phyloP scores from a whole-genome alignment of 768 basidiomycete genomes.

The Cyclocybe cylindracea region DNA sequence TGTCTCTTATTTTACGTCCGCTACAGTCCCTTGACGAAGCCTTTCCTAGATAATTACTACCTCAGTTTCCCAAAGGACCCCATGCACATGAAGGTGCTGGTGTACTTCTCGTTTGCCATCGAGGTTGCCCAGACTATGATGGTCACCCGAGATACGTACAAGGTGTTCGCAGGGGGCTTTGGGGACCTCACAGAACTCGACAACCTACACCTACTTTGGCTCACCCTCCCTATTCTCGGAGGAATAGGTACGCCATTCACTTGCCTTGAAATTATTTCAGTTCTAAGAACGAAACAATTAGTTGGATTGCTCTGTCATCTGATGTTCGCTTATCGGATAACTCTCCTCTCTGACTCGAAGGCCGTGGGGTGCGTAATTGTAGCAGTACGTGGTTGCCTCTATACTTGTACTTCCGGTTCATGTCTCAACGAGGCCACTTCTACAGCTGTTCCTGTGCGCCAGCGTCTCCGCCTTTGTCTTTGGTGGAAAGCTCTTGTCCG shows the following conservation, averaged over 20 bases:
- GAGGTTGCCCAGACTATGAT: constrained; percentile 31
- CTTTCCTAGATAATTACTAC: constrained; percentile 29
- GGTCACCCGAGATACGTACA: constrained; percentile 25
- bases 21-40: neutral
- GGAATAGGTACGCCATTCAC: constrained; percentile 20
- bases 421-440: constrained; percentile 6
- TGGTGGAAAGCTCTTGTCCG: constrained; percentile 18
- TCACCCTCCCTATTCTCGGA: constrained; percentile 28
- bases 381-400: constrained; percentile 21
- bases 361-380: constrained; percentile 19
- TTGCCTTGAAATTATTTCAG: constrained; percentile 4
- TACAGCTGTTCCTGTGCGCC: constrained; percentile 18
- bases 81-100: constrained; percentile 22
- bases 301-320: constrained; percentile 28
- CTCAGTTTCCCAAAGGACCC: constrained; percentile 30
- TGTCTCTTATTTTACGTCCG: neutral
- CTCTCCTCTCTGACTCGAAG: constrained; percentile 22
- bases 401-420: constrained; percentile 5
- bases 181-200: constrained; percentile 22
- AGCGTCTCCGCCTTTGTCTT: constrained; percentile 20
- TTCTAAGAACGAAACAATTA: constrained; percentile 6
- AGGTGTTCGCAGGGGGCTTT: constrained; percentile 25
- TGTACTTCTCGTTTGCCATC: constrained; percentile 23
- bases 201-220: constrained; percentile 26
- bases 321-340: constrained; percentile 30